Conservation (phyloP, 2,329 filamentous ascomycete species). For the Cryphonectria japonica region DNA sequence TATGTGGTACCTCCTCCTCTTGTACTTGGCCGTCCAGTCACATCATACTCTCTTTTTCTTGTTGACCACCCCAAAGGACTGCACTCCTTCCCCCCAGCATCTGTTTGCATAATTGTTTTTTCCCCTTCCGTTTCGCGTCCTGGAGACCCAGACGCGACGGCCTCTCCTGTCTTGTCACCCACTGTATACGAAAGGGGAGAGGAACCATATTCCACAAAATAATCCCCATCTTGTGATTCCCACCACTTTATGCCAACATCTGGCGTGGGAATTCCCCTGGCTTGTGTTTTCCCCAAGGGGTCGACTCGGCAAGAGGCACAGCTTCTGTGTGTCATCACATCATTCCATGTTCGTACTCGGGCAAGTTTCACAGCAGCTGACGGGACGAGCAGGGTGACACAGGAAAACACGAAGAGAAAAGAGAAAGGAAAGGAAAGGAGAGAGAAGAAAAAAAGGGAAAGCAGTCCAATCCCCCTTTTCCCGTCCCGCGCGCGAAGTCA, state of each 20-base stretch:
- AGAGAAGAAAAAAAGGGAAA: background rate
- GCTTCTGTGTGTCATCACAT: slow-evolving; percentile 11
- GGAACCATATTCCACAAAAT: background rate
- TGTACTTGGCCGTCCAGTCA: slow-evolving; percentile 1
- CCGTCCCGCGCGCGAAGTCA: slow-evolving; percentile 26
- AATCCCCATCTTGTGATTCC: slow-evolving; percentile 11
- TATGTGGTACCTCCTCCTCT: slow-evolving; percentile 7
- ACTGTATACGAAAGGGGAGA: slow-evolving; percentile 1
- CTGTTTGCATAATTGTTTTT: slow-evolving; percentile 19
- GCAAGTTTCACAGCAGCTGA: slow-evolving; percentile 23
- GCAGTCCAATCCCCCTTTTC: slow-evolving; percentile 11
- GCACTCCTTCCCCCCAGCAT: slow-evolving; percentile 3
- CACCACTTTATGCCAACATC: background rate
- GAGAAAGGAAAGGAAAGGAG: background rate
- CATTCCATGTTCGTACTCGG: slow-evolving; percentile 10
- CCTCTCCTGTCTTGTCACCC: slow-evolving; percentile 1
- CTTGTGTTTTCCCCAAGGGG: background rate
- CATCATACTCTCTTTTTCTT: background rate
- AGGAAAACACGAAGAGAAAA: slow-evolving; percentile 22
- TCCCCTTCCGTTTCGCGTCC: slow-evolving; percentile 16
- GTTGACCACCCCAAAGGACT: background rate
- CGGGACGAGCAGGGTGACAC: slow-evolving; percentile 25
- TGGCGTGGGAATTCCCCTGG: background rate
- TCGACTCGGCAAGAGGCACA: slow-evolving; percentile 9
- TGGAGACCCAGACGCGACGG: slow-evolving; percentile 19